A percentile compares a stretch with the other conserved stretches of the same genome.
These are phyloP conservation scores for Theileria orientalis DNA, from an alignment of 169 alveolate genomes.

Conservation along the genomic window DNA sequence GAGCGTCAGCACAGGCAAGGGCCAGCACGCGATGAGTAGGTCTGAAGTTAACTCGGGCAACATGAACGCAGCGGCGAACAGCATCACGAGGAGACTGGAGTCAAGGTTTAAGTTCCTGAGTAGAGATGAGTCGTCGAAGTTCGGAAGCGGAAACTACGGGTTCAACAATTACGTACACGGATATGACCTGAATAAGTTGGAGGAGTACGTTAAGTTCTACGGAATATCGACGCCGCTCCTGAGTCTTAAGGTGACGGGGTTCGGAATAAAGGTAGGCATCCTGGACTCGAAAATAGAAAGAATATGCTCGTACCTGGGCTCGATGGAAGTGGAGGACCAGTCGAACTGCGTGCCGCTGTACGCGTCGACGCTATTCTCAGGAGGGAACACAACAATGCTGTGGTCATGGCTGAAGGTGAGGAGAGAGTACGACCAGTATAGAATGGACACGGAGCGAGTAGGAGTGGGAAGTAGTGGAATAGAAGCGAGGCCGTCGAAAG, in stretches of 20 bases:
- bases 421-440: constrained; percentile 32
- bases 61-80: not conserved
- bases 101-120: not conserved
- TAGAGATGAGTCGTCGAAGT: not conserved
- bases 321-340: constrained; percentile 60
- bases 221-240: constrained; percentile 53
- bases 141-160: not conserved
- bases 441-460: not conserved
- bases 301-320: constrained; percentile 48
- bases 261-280: constrained; percentile 29
- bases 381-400: constrained; percentile 49
- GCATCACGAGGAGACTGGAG: not conserved
- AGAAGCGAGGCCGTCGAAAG: not conserved
- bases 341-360: constrained; percentile 57
- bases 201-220: constrained; percentile 11
- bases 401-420: constrained; percentile 66
- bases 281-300: constrained; percentile 24
- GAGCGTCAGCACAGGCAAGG: not conserved
- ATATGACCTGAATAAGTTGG: not conserved
- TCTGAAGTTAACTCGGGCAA: not conserved
- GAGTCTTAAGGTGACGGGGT: constrained; percentile 53
- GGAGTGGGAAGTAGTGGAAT: not conserved
- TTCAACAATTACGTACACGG: not conserved
- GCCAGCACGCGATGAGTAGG: not conserved
- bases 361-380: constrained; percentile 43